phyloP scores from a whole-genome alignment of 768 basidiomycete species.

The Solioccasus polychromus region DNA sequence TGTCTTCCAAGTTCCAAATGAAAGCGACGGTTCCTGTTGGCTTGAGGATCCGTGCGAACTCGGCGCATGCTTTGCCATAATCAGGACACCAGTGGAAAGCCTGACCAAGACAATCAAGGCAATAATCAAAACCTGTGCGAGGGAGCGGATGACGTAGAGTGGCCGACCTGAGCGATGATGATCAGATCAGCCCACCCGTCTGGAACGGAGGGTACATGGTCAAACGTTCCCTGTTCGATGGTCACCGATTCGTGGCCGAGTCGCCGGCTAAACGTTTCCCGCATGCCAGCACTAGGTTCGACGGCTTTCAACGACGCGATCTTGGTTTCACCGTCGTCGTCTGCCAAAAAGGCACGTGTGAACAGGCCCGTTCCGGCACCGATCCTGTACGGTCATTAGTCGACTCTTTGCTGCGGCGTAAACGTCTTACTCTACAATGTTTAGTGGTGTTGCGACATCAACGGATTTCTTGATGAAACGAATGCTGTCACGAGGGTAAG shows the following conservation, averaged over 20 bases:
- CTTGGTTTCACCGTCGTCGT: slow-evolving; percentile 49
- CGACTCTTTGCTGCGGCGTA: neutral
- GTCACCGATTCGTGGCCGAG: slow-evolving; percentile 52
- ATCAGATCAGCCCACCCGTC: slow-evolving; percentile 77
- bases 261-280: slow-evolving; percentile 60
- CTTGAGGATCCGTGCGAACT: slow-evolving; percentile 80
- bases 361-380: slow-evolving; percentile 90
- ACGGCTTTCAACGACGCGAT: slow-evolving; percentile 62
- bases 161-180: slow-evolving; percentile 66
- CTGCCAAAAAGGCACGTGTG: slow-evolving; percentile 72
- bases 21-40: slow-evolving; percentile 67
- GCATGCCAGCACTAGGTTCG: slow-evolving; percentile 89
- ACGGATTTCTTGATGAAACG: slow-evolving; percentile 54
- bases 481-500: slow-evolving; percentile 69
- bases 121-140: slow-evolving; percentile 1
- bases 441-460: slow-evolving; percentile 39
- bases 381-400: slow-evolving; percentile 44
- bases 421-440: slow-evolving; percentile 63
- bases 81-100: slow-evolving; percentile 95
- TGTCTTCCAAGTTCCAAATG: slow-evolving; percentile 92
- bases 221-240: slow-evolving; percentile 67
- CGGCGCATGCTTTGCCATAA: slow-evolving; percentile 64
- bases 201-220: slow-evolving; percentile 48
- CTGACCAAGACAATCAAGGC: slow-evolving; percentile 36
- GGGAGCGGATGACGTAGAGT: neutral